A percentile compares a stretch with the other conserved stretches of the same genome.
Evolutionary conservation across 192 early-diverging fungal genomes (phyloP).

Genomic region (Phycomyces blakesleeanus): DNA sequence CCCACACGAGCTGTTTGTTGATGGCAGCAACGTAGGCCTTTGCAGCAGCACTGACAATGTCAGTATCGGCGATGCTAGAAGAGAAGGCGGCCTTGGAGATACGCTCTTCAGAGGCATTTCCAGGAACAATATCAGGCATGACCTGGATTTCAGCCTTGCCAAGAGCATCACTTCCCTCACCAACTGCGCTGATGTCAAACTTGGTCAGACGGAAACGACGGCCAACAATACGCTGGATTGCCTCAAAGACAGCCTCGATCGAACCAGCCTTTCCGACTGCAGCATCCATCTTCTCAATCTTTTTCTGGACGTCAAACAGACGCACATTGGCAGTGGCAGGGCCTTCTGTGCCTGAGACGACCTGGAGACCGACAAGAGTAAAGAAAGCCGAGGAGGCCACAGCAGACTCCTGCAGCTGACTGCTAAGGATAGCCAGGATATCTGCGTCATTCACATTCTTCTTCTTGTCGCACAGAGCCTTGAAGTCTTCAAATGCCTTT

Average conservation of each 20-base stretch:
- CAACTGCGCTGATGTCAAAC: constrained; percentile 85
- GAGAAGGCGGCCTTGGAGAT: constrained; percentile 53
- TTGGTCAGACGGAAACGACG: constrained; percentile 71
- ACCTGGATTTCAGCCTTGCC: constrained; percentile 62
- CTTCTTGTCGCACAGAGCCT: constrained; percentile 92
- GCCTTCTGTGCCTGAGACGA: constrained; percentile 71
- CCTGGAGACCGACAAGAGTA: constrained; percentile 69
- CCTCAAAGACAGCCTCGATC: constrained; percentile 84
- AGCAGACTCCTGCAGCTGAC: constrained; percentile 2
- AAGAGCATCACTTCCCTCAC: constrained; percentile 81
- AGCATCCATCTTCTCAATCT: constrained; percentile 59
- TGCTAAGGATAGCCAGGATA: constrained; percentile 71
- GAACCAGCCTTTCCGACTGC: constrained; percentile 80
- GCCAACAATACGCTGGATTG: constrained; percentile 83
- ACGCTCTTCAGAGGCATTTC: constrained; percentile 50
- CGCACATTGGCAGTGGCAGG: constrained; percentile 80
- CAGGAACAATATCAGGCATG: constrained; percentile 52
- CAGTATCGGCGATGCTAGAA: constrained; percentile 78
- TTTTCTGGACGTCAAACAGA: constrained; percentile 55
- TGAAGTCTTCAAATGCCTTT: constrained; percentile 83
- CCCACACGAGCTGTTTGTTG: constrained; percentile 57
- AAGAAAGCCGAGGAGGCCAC: constrained; percentile 52
- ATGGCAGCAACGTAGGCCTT: constrained; percentile 88
- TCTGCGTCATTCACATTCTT: constrained; percentile 85
- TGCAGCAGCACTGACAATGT: constrained; percentile 83